A percentile compares a stretch with the other conserved stretches of the same genome.
These are phyloP conservation scores for Pichia sp. DNA, from an alignment of 1,139 yeast species.

Conservation along the genomic window DNA sequence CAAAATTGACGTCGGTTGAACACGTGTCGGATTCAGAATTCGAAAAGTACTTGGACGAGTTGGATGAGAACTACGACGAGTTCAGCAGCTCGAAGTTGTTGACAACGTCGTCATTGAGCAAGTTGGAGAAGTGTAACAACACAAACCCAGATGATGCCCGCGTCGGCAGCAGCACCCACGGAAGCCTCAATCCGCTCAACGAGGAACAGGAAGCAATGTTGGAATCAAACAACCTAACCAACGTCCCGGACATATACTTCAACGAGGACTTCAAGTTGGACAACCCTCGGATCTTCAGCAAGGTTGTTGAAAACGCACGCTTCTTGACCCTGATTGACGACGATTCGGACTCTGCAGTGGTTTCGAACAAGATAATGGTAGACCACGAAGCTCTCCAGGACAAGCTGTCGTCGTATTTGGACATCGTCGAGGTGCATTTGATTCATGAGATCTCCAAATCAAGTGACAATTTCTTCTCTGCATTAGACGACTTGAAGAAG, in stretches of 20 bases:
- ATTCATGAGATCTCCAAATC: slow-evolving; percentile 81
- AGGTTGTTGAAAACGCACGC: slow-evolving; percentile 57
- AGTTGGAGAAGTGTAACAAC: slow-evolving; percentile 17
- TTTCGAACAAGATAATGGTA: slow-evolving; percentile 30
- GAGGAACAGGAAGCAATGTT: slow-evolving; percentile 25
- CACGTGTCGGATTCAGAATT: slow-evolving; percentile 49
- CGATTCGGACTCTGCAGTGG: slow-evolving; percentile 10
- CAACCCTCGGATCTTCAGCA: slow-evolving; percentile 78
- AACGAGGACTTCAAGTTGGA: slow-evolving; percentile 72
- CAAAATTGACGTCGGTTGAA: slow-evolving; percentile 57
- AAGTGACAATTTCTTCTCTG: slow-evolving; percentile 77
- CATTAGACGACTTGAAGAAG: slow-evolving; percentile 69
- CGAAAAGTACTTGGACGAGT: slow-evolving; percentile 42
- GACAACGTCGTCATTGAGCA: slow-evolving; percentile 47
- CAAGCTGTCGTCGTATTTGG: slow-evolving; percentile 74
- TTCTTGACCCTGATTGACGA: slow-evolving; percentile 26
- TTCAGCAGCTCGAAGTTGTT: slow-evolving; percentile 48
- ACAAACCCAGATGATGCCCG: background rate
- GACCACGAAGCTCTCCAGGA: slow-evolving; percentile 68
- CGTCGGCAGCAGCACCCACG: background rate
- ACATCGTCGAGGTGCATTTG: slow-evolving; percentile 75
- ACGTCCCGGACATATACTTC: slow-evolving; percentile 68
- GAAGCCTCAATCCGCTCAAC: slow-evolving; percentile 9
- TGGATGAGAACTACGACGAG: slow-evolving; percentile 51
- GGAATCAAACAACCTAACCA: slow-evolving; percentile 28